phyloP scores from a whole-genome alignment of 345 rosid genomes.

The Mallotus nudiflorus region DNA sequence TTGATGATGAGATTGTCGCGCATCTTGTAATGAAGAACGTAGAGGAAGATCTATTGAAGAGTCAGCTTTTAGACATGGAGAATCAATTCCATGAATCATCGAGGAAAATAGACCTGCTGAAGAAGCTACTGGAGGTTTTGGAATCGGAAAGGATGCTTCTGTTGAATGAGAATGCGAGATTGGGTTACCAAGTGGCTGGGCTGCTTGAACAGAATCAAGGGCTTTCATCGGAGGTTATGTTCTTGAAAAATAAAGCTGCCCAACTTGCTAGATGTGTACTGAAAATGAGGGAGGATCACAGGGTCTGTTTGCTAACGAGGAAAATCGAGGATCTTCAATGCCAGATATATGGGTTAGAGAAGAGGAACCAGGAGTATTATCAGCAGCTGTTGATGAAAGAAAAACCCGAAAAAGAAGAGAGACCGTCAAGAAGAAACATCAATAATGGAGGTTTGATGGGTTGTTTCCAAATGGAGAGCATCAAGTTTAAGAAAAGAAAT shows the following conservation, averaged over 20 bases:
- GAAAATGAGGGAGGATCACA: slow-evolving; percentile 69
- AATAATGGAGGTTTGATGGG: no score
- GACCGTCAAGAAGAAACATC: no score
- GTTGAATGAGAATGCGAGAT: slow-evolving; percentile 49
- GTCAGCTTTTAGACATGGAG: no score
- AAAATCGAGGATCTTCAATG: slow-evolving; percentile 47
- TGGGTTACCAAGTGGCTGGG: slow-evolving; percentile 44
- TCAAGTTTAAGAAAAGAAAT: no score
- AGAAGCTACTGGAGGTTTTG: slow-evolving; percentile 57
- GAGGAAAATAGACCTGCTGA: slow-evolving; percentile 56
- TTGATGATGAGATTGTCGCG: slow-evolving; percentile 40
- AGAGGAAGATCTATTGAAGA: slow-evolving; percentile 50
- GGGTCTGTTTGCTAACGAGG: slow-evolving; percentile 44
- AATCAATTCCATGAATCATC: slow-evolving; percentile 36
- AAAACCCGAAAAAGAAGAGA: neutral
- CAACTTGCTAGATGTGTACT: slow-evolving; percentile 61
- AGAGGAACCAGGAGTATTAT: slow-evolving; percentile 44
- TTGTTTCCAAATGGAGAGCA: no score
- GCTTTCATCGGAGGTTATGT: slow-evolving; percentile 49
- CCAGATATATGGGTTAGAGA: slow-evolving; percentile 53
- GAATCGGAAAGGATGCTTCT: slow-evolving; percentile 67
- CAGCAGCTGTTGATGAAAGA: slow-evolving; percentile 24
- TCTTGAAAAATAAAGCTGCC: slow-evolving; percentile 58
- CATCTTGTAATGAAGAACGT: no score
- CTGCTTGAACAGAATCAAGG: slow-evolving; percentile 55